Evolutionary conservation across 495 filamentous ascomycete species (phyloP).

Genomic region (Tuber borchii): DNA sequence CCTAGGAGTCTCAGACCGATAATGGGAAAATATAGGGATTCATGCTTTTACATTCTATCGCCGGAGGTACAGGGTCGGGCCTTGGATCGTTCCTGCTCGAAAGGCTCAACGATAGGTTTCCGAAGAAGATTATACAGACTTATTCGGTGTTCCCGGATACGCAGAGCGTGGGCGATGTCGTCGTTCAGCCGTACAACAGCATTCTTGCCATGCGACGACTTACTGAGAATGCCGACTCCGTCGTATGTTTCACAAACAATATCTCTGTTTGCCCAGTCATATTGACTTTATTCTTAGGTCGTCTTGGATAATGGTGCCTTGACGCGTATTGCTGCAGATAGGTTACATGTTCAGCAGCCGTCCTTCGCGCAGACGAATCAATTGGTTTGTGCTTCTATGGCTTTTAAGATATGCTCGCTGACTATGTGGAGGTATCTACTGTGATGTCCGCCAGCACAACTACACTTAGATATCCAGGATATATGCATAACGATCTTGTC

Average conservation of each 20-base stretch:
- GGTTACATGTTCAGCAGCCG: conserved; percentile 85
- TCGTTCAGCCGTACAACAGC: conserved; percentile 98
- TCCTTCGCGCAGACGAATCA: conserved; percentile 98
- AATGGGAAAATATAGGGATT: conserved; percentile 59
- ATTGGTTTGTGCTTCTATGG: conserved; percentile 51
- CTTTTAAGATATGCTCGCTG: conserved; percentile 42
- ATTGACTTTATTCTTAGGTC: conserved; percentile 48
- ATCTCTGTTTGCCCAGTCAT: background rate
- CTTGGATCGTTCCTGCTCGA: conserved; percentile 93
- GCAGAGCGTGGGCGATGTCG: conserved; percentile 73
- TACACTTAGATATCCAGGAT: conserved; percentile 90
- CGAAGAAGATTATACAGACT: conserved; percentile 97
- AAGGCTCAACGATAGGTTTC: conserved; percentile 91
- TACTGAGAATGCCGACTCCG: conserved; percentile 93
- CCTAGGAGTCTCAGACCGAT: conserved; percentile 1
- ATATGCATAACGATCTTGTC: conserved; percentile 99
- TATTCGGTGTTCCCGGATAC: conserved; percentile 97
- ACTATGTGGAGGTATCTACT: conserved; percentile 56
- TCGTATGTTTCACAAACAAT: conserved; percentile 43
- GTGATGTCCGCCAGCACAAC: conserved; percentile 98
- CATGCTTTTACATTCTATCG: conserved; percentile 97
- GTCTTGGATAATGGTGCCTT: conserved; percentile 94
- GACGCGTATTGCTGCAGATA: conserved; percentile 86
- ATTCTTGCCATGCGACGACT: conserved; percentile 82
- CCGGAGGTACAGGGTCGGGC: conserved; percentile 91